Evolutionary conservation across 306 rosid genomes (phyloP).

Genomic region (Ormosia semicastrata): DNA sequence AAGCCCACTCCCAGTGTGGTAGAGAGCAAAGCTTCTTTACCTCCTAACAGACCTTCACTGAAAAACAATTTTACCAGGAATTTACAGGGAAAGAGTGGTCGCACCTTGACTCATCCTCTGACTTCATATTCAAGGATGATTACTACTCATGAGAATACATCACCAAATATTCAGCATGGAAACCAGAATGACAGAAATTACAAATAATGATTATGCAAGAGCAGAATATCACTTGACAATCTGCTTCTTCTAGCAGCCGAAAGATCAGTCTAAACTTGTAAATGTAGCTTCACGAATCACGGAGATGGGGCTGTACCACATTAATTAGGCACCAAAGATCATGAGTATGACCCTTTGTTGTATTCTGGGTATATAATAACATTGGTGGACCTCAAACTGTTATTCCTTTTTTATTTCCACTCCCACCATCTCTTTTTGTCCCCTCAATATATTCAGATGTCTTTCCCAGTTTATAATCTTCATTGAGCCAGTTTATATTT

Average conservation of each 20-base stretch:
- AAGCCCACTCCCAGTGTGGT: constrained; percentile 32
- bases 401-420: background rate
- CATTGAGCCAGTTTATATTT: background rate
- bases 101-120: constrained; percentile 40
- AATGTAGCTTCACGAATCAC: constrained; percentile 18
- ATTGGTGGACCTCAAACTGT: constrained; percentile 1
- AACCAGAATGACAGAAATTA: constrained; percentile 11
- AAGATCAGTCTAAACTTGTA: constrained; percentile 13
- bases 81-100: constrained; percentile 42
- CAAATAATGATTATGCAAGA: constrained; percentile 10
- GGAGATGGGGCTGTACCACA: constrained; percentile 18
- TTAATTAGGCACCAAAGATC: constrained; percentile 7
- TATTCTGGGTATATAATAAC: constrained; percentile 24
- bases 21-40: constrained; percentile 40
- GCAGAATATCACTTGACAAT: background rate
- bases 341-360: background rate
- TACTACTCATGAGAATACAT: constrained; percentile 57
- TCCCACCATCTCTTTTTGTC: background rate
- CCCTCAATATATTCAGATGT: background rate
- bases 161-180: constrained; percentile 76
- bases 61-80: constrained; percentile 48
- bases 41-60: constrained; percentile 40
- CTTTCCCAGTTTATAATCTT: background rate
- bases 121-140: constrained; percentile 43
- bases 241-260: background rate